Conservation (phyloP, 495 filamentous ascomycete genomes). For the Oidiodendron maius region DNA sequence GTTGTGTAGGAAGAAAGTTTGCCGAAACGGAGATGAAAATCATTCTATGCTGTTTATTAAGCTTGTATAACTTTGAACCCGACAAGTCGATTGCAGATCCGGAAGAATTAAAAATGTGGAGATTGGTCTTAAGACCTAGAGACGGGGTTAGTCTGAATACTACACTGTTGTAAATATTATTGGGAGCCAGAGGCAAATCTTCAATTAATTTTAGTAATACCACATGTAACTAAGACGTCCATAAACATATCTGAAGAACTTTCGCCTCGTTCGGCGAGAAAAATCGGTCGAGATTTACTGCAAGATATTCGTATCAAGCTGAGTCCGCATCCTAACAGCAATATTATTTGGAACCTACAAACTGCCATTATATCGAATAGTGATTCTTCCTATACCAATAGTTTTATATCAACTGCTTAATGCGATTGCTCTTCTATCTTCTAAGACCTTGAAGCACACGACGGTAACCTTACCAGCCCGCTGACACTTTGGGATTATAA, state of each 20-base stretch:
- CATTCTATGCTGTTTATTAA: constrained; percentile 40
- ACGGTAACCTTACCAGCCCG: too few species aligned
- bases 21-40: constrained; percentile 87
- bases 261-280: too few species aligned
- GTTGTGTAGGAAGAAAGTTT: constrained; percentile 52
- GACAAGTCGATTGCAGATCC: constrained; percentile 35
- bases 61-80: constrained; percentile 17
- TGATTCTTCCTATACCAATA: too few species aligned
- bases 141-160: constrained; percentile 40
- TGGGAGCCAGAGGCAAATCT: background rate
- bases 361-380: background rate
- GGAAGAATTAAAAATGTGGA: constrained; percentile 50
- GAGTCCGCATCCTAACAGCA: background rate
- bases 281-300: too few species aligned
- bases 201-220: background rate
- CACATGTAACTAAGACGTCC: too few species aligned
- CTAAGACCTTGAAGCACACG: too few species aligned
- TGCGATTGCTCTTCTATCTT: too few species aligned
- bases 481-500: too few species aligned
- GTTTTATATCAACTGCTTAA: too few species aligned
- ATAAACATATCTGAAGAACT: too few species aligned
- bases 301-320: background rate
- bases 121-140: constrained; percentile 42
- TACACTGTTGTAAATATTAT: constrained; percentile 19
- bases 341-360: too few species aligned